Evolutionary conservation across 1,139 yeast genomes (phyloP).

Genomic region (Eremothecium cymbalariae): DNA sequence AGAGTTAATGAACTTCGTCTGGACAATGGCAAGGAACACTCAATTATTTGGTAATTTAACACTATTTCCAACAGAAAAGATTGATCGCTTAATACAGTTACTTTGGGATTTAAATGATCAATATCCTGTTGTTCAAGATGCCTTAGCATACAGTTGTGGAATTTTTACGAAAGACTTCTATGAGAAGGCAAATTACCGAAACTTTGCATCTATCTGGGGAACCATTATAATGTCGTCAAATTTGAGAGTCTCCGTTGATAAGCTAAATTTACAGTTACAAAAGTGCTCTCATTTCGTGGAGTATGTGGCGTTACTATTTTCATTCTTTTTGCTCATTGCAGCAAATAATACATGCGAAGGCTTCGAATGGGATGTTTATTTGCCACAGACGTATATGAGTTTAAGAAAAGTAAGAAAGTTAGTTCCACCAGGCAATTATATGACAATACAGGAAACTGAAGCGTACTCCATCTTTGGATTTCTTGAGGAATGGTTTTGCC

Average conservation of each 20-base stretch:
- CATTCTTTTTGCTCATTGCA: constrained; percentile 2
- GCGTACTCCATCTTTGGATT: constrained; percentile 1
- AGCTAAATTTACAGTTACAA: constrained; percentile 3
- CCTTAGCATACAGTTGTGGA: constrained; percentile 4
- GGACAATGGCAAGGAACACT: constrained; percentile 7
- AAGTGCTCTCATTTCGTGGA: constrained; percentile 4
- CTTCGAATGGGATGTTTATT: constrained; percentile 4
- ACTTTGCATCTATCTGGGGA: constrained; percentile 5
- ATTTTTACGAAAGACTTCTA: constrained; percentile 6
- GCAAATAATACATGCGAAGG: constrained; percentile 6
- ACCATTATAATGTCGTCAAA: not conserved
- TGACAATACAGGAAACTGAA: constrained; percentile 4
- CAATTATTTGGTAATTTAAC: constrained; percentile 5
- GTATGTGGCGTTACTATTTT: constrained; percentile 5
- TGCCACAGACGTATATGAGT: constrained; percentile 4
- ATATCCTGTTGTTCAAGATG: constrained; percentile 6
- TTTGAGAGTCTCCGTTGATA: constrained; percentile 1
- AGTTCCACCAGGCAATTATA: constrained; percentile 3
- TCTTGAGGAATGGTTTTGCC: constrained; percentile 8
- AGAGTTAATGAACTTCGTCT: constrained; percentile 4
- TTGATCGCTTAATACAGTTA: constrained; percentile 4
- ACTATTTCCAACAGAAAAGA: constrained; percentile 5
- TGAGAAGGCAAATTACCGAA: constrained; percentile 1
- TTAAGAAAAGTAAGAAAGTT: constrained; percentile 1
- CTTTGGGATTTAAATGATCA: constrained; percentile 6